Evolutionary conservation across 2,329 filamentous ascomycete genomes (phyloP), one percentile per base, ranked within the genome.

Genomic region (Ophiostoma novo-ulmi): DNA sequence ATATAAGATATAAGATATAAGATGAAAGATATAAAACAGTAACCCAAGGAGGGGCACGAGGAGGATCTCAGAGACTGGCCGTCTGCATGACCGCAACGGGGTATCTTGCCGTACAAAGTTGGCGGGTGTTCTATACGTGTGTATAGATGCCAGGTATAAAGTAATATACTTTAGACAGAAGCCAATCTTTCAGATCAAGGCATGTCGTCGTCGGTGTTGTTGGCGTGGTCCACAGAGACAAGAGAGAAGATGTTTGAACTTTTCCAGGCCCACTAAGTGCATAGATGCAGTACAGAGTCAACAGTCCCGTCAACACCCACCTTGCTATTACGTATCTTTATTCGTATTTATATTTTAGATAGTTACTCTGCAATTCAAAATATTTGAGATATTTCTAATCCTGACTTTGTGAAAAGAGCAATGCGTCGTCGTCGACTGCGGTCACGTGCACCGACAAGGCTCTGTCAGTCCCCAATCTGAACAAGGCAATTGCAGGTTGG

Each of bases 21-120:
- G 58, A 10, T 61, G 26, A 61, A 63, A 17, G 26, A 70, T 5
- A 36, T n/a, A 14, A 11, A n/a, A 61, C 63, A 70, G 68, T 22
- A 31, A 70, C 64, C 64, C 44, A 70, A 38, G 63, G 69, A 65
- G 26, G 68, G 69, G 44, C 17, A 35, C 26, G 58, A 63, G 26
- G 35, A 13, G 48, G 36, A 55, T 41, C 26, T 52, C 17, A 65
- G n/a, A 17, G 58, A 58, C 3, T 7, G 11, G 35, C 31, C 26
- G 26, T 35, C 26, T 63, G 58, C 58, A 63, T 63, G 58, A 35
- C 58, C 58, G 65, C 70, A 72, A 64, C 58, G 39, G 38, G 26
- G 63, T 68, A 52, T 38, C 58, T 17, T 31, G 39, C 39, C 38
- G 69, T 73, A 68, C 35, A 35, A 14, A 63, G 13, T 6, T 35